Evolutionary conservation across 257 asterid genomes (phyloP).

Genomic region (Phtheirospermum japonicum): DNA sequence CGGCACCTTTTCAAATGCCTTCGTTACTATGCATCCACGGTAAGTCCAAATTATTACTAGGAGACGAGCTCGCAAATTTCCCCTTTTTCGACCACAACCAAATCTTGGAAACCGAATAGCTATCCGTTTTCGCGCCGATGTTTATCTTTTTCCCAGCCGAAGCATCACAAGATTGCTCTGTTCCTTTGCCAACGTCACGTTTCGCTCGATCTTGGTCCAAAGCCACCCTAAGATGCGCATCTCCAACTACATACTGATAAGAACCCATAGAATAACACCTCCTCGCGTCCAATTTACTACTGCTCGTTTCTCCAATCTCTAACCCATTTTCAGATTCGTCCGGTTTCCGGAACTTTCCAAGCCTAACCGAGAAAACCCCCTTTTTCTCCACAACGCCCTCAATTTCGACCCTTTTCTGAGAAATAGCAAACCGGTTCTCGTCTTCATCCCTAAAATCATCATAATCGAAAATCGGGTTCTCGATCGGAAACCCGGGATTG

Average conservation of each 20-base stretch:
- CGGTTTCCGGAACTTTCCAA: constrained; percentile 52
- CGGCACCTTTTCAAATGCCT: constrained; percentile 38
- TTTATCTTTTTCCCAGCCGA: constrained; percentile 57
- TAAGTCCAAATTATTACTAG: constrained; percentile 37
- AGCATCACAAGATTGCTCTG: constrained; percentile 32
- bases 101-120: constrained; percentile 94
- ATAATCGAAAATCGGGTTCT: constrained; percentile 72
- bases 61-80: constrained; percentile 49
- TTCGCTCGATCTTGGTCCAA: constrained; percentile 43
- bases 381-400: constrained; percentile 40
- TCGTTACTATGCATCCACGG: constrained; percentile 43
- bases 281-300: constrained; percentile 82
- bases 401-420: constrained; percentile 55
- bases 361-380: constrained; percentile 66
- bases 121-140: constrained; percentile 81
- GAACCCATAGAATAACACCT: constrained; percentile 95
- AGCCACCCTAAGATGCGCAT: constrained; percentile 67
- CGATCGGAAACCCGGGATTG: constrained; percentile 70
- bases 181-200: constrained; percentile 27
- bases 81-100: constrained; percentile 95
- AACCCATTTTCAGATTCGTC: constrained; percentile 29
- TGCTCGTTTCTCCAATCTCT: constrained; percentile 69
- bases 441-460: constrained; percentile 70
- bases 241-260: constrained; percentile 84
- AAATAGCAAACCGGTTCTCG: constrained; percentile 34